Conservation (phyloP, 1,284 basidiomycete genomes). For the Vanrija humicola region DNA sequence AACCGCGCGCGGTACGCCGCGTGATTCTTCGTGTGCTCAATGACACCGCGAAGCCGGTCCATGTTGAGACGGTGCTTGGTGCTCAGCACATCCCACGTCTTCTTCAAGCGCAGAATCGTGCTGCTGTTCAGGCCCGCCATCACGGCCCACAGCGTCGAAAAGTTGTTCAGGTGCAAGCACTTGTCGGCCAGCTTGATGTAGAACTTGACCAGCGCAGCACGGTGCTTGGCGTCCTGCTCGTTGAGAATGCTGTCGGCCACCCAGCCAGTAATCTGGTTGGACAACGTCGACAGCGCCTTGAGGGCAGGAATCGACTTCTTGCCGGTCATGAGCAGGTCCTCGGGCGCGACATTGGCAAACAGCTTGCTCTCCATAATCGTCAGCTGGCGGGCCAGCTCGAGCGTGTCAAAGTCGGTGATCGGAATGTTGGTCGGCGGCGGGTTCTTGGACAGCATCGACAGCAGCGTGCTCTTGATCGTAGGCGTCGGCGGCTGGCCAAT, state of each 20-base stretch:
- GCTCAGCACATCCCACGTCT: slow-evolving; percentile 86
- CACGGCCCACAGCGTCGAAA: slow-evolving; percentile 92
- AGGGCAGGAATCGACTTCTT: slow-evolving; percentile 72
- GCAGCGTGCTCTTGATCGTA: slow-evolving; percentile 74
- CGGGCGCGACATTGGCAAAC: slow-evolving; percentile 82
- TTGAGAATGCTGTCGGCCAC: slow-evolving; percentile 83
- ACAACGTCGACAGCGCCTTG: slow-evolving; percentile 83
- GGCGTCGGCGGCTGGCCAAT: slow-evolving; percentile 53
- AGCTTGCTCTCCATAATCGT: slow-evolving; percentile 87
- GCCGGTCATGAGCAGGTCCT: slow-evolving; percentile 82
- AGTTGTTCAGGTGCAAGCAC: slow-evolving; percentile 86
- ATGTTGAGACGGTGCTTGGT: slow-evolving; percentile 78
- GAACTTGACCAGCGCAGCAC: slow-evolving; percentile 78
- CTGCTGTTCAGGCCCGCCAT: slow-evolving; percentile 92
- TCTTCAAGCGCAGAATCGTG: slow-evolving; percentile 84
- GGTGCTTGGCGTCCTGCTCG: slow-evolving; percentile 79
- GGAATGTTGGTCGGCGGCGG: slow-evolving; percentile 58
- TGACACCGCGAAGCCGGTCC: slow-evolving; percentile 74
- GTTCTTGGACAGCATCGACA: slow-evolving; percentile 51
- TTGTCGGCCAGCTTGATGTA: slow-evolving; percentile 91
- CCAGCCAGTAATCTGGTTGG: slow-evolving; percentile 93
- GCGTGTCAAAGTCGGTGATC: slow-evolving; percentile 86
- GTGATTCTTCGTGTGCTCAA: slow-evolving; percentile 70
- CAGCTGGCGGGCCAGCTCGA: slow-evolving; percentile 89
- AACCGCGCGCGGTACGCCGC: slow-evolving; percentile 76